Evolutionary conservation across 2,329 filamentous ascomycete species (phyloP).

Genomic region (Talaromyces verruculosus): DNA sequence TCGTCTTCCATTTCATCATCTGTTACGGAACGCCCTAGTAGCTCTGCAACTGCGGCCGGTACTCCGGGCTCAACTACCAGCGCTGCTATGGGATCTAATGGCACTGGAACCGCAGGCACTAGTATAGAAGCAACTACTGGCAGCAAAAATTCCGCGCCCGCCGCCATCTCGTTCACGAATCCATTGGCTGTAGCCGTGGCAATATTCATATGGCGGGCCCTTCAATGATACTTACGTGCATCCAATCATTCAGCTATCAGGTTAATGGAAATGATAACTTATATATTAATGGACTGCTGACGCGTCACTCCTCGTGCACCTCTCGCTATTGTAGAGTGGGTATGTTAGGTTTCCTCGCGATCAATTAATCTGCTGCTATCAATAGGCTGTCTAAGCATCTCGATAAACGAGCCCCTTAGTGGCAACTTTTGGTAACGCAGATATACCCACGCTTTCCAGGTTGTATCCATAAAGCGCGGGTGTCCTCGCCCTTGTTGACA

Average conservation of each 20-base stretch:
- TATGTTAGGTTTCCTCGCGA: neutral
- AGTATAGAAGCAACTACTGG: neutral
- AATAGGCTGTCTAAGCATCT: neutral
- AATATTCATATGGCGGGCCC: neutral
- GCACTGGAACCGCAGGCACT: neutral
- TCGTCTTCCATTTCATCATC: neutral
- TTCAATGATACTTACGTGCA: neutral
- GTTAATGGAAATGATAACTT: neutral
- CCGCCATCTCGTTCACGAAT: neutral
- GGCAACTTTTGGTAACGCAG: too few relatives aligned
- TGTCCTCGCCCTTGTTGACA: neutral
- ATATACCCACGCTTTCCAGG: too few relatives aligned
- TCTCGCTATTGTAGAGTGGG: neutral
- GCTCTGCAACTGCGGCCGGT: neutral
- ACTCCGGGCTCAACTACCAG: neutral
- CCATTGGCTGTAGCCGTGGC: neutral
- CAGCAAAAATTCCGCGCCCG: neutral
- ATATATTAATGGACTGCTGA: neutral
- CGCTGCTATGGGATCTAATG: neutral
- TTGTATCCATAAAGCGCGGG: too few relatives aligned
- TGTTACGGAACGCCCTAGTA: neutral
- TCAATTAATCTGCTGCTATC: neutral
- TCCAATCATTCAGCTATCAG: neutral
- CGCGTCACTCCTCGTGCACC: neutral
- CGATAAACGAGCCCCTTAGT: too few relatives aligned